phyloP scores from a whole-genome alignment of 164 flowering plant species.

The Platanus orientalis region DNA sequence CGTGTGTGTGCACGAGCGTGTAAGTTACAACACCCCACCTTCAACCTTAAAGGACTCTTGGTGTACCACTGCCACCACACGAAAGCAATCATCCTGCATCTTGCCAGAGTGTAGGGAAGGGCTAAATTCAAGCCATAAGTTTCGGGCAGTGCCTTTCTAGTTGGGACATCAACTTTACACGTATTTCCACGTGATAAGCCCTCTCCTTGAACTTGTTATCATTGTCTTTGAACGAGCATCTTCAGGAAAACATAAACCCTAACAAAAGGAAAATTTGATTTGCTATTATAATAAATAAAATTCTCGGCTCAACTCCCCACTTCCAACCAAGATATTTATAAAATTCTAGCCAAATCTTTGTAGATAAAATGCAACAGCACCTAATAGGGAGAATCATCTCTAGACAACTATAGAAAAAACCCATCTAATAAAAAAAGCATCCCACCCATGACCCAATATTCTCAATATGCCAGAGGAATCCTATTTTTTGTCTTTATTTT shows the following conservation, averaged over 20 bases:
- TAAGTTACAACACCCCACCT: background rate
- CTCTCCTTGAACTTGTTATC: constrained; percentile 26
- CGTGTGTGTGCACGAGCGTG: background rate
- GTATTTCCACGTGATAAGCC: constrained; percentile 28
- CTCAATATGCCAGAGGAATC: no score
- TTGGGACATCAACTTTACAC: constrained; percentile 26
- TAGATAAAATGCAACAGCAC: no score
- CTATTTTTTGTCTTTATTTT: no score
- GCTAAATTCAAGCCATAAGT: constrained; percentile 35
- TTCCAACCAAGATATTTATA: background rate
- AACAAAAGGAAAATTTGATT: no score
- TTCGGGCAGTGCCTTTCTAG: constrained; percentile 18
- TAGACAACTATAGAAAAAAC: no score
- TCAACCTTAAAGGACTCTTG: background rate
- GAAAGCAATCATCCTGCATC: background rate
- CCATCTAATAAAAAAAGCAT: no score
- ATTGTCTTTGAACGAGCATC: constrained; percentile 35
- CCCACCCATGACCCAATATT: no score
- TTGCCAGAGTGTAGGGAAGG: background rate
- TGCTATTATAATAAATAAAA: background rate
- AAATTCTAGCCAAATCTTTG: no score
- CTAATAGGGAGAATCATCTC: no score
- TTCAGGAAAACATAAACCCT: background rate
- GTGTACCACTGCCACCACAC: background rate
- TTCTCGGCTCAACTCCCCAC: background rate